Conservation (phyloP, 148 eudicot genomes). For the Arctostaphylos glauca region DNA sequence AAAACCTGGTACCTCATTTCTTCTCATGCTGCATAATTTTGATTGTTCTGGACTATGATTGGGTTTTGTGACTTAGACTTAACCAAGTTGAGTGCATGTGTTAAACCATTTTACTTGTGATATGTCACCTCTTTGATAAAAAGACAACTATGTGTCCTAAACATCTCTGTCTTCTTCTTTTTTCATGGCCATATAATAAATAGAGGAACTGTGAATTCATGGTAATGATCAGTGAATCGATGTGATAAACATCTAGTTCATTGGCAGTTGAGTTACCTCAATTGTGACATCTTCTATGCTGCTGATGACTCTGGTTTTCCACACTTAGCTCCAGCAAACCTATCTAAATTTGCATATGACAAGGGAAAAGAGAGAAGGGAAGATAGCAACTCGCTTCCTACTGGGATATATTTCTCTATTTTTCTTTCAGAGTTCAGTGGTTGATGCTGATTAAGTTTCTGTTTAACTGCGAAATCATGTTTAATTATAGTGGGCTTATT, state of each 20-base stretch:
- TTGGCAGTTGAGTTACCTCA: not conserved
- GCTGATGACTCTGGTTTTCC: not conserved
- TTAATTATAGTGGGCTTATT: not conserved
- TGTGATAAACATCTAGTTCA: constrained; percentile 1
- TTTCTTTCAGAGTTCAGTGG: not conserved
- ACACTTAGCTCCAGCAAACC: not conserved
- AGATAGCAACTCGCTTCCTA: not conserved
- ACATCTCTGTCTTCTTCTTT: not conserved
- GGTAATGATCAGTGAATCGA: not conserved
- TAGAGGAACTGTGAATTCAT: not conserved
- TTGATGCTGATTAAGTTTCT: not conserved
- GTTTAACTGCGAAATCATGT: not conserved
- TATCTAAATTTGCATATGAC: constrained; percentile 9
- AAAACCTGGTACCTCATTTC: constrained; percentile 71
- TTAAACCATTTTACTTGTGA: not conserved
- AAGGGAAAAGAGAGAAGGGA: not conserved
- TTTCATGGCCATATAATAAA: not conserved
- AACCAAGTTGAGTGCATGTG: not conserved
- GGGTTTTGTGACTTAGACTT: constrained; percentile 6
- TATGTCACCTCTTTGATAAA: not conserved
- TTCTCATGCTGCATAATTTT: constrained; percentile 26
- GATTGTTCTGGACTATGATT: not conserved
- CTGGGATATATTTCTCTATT: not conserved
- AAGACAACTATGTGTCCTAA: not conserved
- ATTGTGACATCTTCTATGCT: not conserved